A percentile compares a stretch with the other conserved stretches of the same genome.
Conservation (phyloP, 75 land plant genomes). For the Cunninghamia lanceolata region DNA sequence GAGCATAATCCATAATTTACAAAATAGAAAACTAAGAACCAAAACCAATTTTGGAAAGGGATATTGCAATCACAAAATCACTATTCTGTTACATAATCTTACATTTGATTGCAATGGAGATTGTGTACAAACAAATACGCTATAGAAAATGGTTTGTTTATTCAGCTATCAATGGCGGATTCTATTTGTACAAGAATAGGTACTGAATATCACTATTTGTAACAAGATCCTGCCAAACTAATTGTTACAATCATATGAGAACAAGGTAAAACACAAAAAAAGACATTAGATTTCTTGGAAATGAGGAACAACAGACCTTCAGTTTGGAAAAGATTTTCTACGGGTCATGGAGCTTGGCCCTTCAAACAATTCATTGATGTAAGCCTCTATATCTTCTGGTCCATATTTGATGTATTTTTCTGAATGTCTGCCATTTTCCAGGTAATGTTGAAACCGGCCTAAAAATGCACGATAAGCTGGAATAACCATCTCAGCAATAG, state of each 20-base stretch:
- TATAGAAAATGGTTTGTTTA: not conserved
- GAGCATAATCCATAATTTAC: not conserved
- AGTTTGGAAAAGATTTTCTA: constrained; percentile 26
- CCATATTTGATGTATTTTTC: constrained; percentile 79
- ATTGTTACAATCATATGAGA: not conserved
- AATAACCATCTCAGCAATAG: constrained; percentile 65
- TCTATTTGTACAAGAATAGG: not conserved
- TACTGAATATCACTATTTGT: not conserved
- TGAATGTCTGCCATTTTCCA: constrained; percentile 55
- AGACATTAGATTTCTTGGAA: not conserved
- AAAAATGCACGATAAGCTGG: constrained; percentile 79
- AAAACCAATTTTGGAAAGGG: not conserved
- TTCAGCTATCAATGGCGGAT: not conserved
- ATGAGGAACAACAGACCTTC: not conserved
- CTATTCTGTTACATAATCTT: not conserved
- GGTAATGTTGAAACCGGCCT: constrained; percentile 56
- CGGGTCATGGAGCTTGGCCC: constrained; percentile 50
- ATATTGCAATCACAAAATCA: not conserved
- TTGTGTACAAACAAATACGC: not conserved
- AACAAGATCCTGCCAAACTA: not conserved
- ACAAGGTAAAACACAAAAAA: not conserved
- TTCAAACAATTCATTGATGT: constrained; percentile 73
- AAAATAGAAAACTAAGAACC: not conserved
- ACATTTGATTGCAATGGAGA: not conserved
- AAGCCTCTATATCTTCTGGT: constrained; percentile 75